phyloP scores from a whole-genome alignment of 208 protist genomes.

The Leishmania martiniquensis region DNA sequence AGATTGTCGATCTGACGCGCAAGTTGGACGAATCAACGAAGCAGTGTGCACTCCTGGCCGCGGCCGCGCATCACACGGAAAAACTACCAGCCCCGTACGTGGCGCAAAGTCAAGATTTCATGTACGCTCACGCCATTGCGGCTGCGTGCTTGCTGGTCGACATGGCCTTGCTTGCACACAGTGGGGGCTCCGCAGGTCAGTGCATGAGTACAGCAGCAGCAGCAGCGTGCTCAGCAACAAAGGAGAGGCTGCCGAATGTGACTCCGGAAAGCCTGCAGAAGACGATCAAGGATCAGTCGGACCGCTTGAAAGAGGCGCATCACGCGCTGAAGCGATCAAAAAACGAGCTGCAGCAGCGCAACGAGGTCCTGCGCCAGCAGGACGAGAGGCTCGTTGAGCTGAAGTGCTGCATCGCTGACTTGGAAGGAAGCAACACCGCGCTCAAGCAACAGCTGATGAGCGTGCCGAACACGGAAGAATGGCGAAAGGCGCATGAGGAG shows the following conservation, averaged over 20 bases:
- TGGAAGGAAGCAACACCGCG: constrained; percentile 21
- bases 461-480: constrained; percentile 69
- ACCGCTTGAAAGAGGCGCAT: constrained; percentile 50
- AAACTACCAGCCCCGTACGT: neutral
- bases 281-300: constrained; percentile 33
- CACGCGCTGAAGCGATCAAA: constrained; percentile 24
- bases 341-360: constrained; percentile 42
- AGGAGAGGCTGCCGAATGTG: neutral
- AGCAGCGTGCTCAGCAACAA: neutral
- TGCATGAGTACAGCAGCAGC: neutral
- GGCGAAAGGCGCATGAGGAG: constrained; percentile 50
- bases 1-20: constrained; percentile 56
- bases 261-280: constrained; percentile 13
- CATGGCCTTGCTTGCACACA: neutral
- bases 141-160: constrained; percentile 21
- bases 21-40: constrained; percentile 34
- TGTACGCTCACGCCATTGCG: constrained; percentile 9
- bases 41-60: neutral
- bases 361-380: constrained; percentile 36
- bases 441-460: constrained; percentile 29
- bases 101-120: constrained; percentile 5
- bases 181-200: neutral
- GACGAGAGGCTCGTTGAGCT: constrained; percentile 47
- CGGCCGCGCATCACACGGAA: neutral
- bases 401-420: constrained; percentile 45